phyloP scores from a whole-genome alignment of 2,329 filamentous ascomycete genomes.

The Fusarium piperis region DNA sequence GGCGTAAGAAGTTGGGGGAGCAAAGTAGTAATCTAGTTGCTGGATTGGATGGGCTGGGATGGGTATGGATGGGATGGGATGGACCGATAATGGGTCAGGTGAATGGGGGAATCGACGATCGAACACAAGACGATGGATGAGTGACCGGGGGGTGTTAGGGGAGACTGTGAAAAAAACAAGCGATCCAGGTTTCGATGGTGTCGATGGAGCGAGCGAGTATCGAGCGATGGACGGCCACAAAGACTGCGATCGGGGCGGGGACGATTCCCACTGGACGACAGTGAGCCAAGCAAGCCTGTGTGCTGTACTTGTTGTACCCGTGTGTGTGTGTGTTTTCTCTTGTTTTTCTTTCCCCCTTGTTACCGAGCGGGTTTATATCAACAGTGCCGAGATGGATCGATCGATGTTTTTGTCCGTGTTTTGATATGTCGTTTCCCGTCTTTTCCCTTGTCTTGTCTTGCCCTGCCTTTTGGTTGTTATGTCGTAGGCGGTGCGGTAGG shows the following conservation, averaged over 20 bases:
- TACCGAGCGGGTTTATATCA: not conserved
- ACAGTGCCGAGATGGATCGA: not conserved
- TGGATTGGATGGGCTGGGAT: conserved; percentile 28
- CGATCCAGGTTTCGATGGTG: conserved; percentile 27
- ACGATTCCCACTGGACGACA: conserved; percentile 12
- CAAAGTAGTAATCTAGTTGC: conserved; percentile 21
- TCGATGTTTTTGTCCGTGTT: conserved; percentile 1
- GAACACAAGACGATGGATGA: conserved; percentile 26
- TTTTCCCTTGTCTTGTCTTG: conserved; percentile 12
- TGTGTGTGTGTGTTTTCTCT: not conserved
- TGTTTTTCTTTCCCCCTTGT: not conserved
- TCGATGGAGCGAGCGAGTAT: conserved; percentile 2
- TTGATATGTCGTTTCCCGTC: conserved; percentile 15
- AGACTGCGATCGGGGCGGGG: conserved; percentile 22
- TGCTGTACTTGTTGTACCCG: not conserved
- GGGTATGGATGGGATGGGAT: conserved; percentile 36
- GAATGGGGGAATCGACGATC: conserved; percentile 38
- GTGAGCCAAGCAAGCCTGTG: not conserved
- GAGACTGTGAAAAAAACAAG: conserved; percentile 27
- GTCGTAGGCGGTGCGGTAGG: conserved; percentile 9
- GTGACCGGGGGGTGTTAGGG: conserved; percentile 12
- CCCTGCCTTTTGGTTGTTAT: not conserved
- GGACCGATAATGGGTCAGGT: conserved; percentile 39
- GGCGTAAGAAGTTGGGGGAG: conserved; percentile 25
- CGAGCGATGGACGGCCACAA: conserved; percentile 17